Evolutionary conservation across 495 filamentous ascomycete species (phyloP).

Genomic region (Aspergillus asperescens): DNA sequence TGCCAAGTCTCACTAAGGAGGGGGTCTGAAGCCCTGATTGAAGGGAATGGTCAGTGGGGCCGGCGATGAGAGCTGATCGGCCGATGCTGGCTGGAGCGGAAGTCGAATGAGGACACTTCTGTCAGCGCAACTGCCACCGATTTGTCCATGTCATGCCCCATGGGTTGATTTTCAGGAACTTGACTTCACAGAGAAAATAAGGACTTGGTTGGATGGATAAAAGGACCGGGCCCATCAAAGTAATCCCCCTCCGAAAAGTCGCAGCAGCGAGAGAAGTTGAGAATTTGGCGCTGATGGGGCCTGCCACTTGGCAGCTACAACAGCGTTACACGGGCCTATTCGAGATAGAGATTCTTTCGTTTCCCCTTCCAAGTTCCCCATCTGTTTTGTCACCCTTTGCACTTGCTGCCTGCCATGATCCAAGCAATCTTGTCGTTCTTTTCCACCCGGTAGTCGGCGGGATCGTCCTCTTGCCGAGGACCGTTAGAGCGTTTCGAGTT

Average conservation of each 20-base stretch:
- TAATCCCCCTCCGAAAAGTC: background rate
- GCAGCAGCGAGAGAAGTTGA: background rate
- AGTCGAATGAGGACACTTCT: too few relatives aligned
- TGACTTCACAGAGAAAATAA: too few relatives aligned
- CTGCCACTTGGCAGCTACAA: background rate
- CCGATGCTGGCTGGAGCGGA: conserved; percentile 12
- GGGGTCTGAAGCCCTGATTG: conserved; percentile 15
- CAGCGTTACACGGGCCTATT: background rate
- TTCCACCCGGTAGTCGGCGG: background rate
- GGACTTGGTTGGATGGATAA: too few relatives aligned
- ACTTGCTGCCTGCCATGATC: background rate
- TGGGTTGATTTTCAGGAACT: too few relatives aligned
- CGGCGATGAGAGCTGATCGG: conserved; percentile 14
- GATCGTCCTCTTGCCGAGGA: conserved; percentile 21
- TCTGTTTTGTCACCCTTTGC: background rate
- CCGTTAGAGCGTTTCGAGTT: conserved; percentile 48
- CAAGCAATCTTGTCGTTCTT: background rate
- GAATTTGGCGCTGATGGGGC: background rate
- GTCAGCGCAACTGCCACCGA: conserved; percentile 16
- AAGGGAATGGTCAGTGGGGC: conserved; percentile 16
- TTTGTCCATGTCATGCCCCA: conserved; percentile 10
- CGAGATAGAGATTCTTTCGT: background rate
- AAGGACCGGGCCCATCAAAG: too few relatives aligned
- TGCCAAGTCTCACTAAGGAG: conserved; percentile 19
- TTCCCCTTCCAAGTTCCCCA: background rate